Evolutionary conservation across 2,329 filamentous ascomycete species (phyloP), one percentile per base, ranked within the genome.

Genomic region (Arthrobotrys sphaeroides): DNA sequence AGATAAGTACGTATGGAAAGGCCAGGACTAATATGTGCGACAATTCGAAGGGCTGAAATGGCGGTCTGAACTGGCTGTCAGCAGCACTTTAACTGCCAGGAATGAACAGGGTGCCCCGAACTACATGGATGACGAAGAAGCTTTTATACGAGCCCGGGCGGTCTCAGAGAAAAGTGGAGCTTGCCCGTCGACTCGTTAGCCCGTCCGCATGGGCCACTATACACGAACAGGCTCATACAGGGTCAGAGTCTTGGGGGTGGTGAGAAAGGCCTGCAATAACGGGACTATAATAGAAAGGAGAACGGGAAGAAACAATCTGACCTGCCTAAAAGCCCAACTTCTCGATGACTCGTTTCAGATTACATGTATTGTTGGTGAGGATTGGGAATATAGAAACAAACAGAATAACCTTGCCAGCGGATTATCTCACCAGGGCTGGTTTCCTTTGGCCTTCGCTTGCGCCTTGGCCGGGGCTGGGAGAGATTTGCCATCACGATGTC

Each of bases 321-420:
- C 68, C 69, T 73, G 61, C 69, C 69, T 61, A 43, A 73, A 73
- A 65, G n/a, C 61, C 33, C 60, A 60, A 24, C 9, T 3, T 33
- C 61, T 73, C 24, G 43, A 47, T 22, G 49, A 38, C 16, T 28
- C 42, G 69, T 73, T 73, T 73, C 69, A 73, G 51, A 60, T 60
- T 61, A 60, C n/a, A n/a, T n/a, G n/a, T n/a, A n/a, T n/a, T 43
- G 42, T 61, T 51, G 22, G 31, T 42, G 13, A 57, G 9, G 45
- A 22, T 10, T 22, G 5, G 47, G 59, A 33, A 57, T 64, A 59
- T 57, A 72, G 55, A 60, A 64, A 31, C 31, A 47, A 16, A n/a
- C n/a, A n/a, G 47, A 28, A 18, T 10, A 9, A 24, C 16, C 3
- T 10, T 20, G 43, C 2, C 3, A 12, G 22, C n/a, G 36, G 51